phyloP scores from a whole-genome alignment of 768 basidiomycete genomes.

The Russula olivacea region DNA sequence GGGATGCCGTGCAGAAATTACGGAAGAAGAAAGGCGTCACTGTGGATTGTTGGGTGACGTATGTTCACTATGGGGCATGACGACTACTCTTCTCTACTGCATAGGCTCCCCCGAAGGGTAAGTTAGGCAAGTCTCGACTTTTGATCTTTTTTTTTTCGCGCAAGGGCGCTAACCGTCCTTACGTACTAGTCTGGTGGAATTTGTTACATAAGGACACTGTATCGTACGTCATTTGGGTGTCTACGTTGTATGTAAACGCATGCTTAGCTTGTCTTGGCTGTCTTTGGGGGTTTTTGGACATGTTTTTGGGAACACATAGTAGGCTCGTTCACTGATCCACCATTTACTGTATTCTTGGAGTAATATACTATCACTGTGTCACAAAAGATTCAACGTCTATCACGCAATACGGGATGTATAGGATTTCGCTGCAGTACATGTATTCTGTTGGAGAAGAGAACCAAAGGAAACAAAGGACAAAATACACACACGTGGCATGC shows the following conservation, averaged over 20 bases:
- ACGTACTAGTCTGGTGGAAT: background rate
- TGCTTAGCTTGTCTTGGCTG: background rate
- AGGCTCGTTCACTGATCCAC: background rate
- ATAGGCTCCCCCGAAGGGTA: background rate
- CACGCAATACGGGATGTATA: background rate
- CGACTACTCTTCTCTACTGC: too few species aligned
- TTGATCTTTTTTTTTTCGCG: background rate
- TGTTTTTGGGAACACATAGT: background rate
- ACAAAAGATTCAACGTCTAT: background rate
- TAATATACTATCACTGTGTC: background rate
- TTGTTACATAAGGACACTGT: background rate
- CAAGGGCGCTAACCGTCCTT: background rate
- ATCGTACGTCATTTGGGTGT: background rate
- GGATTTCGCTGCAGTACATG: background rate
- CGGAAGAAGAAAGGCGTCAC: slow-evolving; percentile 1
- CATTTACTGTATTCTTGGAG: background rate
- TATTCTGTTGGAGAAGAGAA: background rate
- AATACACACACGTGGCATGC: background rate
- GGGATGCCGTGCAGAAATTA: slow-evolving; percentile 8
- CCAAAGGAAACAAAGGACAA: background rate
- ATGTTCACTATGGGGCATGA: slow-evolving; percentile 19
- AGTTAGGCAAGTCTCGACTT: background rate
- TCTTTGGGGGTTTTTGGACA: background rate
- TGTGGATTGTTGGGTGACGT: slow-evolving; percentile 18
- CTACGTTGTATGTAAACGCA: background rate